These are phyloP conservation scores for Steccherinum ochraceum DNA, from an alignment of 768 basidiomycete species.

Conservation along the genomic window DNA sequence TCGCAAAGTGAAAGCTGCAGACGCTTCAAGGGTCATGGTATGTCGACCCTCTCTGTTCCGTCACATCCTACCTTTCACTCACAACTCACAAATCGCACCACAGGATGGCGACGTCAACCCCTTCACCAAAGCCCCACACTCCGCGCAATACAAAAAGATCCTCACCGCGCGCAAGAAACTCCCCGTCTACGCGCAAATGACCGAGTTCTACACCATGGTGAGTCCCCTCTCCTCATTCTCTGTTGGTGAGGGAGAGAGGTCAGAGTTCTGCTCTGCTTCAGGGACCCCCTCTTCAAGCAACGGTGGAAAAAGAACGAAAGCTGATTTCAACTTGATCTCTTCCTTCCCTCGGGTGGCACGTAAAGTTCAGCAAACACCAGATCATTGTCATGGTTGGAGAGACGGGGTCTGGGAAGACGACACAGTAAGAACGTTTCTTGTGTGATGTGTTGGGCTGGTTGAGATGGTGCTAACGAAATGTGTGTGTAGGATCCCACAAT, in stretches of 20 bases:
- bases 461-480: constrained; percentile 7
- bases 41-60: neutral
- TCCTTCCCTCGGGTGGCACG: constrained; percentile 2
- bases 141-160: constrained; percentile 80
- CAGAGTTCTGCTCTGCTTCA: constrained; percentile 21
- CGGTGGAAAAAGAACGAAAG: constrained; percentile 13
- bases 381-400: constrained; percentile 90
- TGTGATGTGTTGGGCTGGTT: neutral
- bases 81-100: neutral
- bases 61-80: neutral
- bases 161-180: constrained; percentile 79
- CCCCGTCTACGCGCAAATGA: constrained; percentile 90
- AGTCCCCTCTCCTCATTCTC: constrained; percentile 25
- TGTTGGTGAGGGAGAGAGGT: constrained; percentile 18
- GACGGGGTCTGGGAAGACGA: constrained; percentile 94
- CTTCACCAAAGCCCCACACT: constrained; percentile 77
- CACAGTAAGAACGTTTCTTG: constrained; percentile 54
- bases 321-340: too few species aligned
- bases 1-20: constrained; percentile 16
- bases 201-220: constrained; percentile 86
- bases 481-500: constrained; percentile 81
- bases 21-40: constrained; percentile 21
- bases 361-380: constrained; percentile 70
- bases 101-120: constrained; percentile 82
- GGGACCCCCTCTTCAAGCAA: constrained; percentile 14